phyloP scores from a whole-genome alignment of 345 rosid species.

The Camelina laxa region DNA sequence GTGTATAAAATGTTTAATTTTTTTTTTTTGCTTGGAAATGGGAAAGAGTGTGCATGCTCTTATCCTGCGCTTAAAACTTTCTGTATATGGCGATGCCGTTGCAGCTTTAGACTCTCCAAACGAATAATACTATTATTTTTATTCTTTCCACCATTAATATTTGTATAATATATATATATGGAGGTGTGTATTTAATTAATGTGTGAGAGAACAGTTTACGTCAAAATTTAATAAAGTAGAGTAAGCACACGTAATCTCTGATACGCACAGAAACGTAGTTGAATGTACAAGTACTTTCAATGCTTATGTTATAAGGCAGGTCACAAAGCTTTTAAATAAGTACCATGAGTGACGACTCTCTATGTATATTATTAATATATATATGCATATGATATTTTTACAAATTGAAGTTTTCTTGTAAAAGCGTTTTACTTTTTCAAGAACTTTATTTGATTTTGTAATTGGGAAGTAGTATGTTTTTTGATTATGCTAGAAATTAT shows the following conservation, averaged over 20 bases:
- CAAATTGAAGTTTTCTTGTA: neutral
- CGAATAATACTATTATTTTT: conserved; percentile 34
- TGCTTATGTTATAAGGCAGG: conserved; percentile 42
- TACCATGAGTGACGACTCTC: conserved; percentile 28
- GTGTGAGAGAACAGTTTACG: conserved; percentile 41
- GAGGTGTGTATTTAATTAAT: neutral
- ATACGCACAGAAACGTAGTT: conserved; percentile 43
- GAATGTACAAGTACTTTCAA: conserved; percentile 44
- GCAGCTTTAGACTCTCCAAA: conserved; percentile 76
- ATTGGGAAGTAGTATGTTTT: neutral
- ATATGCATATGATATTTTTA: neutral
- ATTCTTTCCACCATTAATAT: conserved; percentile 28
- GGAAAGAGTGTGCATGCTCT: conserved; percentile 67
- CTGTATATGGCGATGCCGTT: conserved; percentile 68
- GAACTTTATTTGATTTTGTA: conserved; percentile 16
- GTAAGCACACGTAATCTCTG: conserved; percentile 61
- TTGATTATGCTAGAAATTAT: neutral
- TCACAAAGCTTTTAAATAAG: conserved; percentile 27
- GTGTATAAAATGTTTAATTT: conserved; percentile 25
- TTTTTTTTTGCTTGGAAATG: conserved; percentile 45
- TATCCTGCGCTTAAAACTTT: conserved; percentile 67
- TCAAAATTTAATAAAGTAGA: conserved; percentile 47
- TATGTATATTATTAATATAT: neutral
- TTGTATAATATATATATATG: neutral
- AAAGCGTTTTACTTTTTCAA: conserved; percentile 33